Percentiles rank a stretch among this genome's conserved stretches.
These are phyloP conservation scores for Neoascochyta sp. DNA, from an alignment of 2,329 filamentous ascomycete species.

Conservation along the genomic window DNA sequence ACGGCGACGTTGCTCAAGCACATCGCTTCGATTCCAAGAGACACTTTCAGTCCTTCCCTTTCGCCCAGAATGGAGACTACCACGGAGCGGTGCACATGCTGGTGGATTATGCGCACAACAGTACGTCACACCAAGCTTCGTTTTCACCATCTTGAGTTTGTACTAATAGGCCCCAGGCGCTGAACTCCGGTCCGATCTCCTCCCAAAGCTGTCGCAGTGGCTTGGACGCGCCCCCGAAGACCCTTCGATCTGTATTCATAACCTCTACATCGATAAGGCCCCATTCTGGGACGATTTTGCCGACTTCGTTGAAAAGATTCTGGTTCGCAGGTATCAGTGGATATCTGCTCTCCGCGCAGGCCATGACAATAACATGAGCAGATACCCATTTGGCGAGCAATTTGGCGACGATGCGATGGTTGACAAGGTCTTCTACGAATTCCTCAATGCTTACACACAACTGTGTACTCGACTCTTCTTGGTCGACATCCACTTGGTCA, in stretches of 20 bases:
- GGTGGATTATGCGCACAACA: slow-evolving; percentile 21
- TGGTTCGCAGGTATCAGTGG: slow-evolving; percentile 25
- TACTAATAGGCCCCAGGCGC: slow-evolving; percentile 17
- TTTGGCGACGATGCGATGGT: slow-evolving; percentile 21
- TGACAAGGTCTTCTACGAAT: slow-evolving; percentile 23
- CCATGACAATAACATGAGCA: slow-evolving; percentile 17
- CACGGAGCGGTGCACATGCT: slow-evolving; percentile 20
- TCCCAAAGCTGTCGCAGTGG: slow-evolving; percentile 26
- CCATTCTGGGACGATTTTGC: slow-evolving; percentile 37
- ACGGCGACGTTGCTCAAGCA: no score
- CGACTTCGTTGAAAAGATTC: slow-evolving; percentile 23
- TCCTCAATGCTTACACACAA: slow-evolving; percentile 29
- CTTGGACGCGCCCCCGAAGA: slow-evolving; percentile 26
- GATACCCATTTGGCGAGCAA: slow-evolving; percentile 27
- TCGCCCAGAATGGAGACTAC: slow-evolving; percentile 14
- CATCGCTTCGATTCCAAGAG: slow-evolving; percentile 25
- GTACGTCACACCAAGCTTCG: slow-evolving; percentile 11
- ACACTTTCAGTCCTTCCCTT: slow-evolving; percentile 35
- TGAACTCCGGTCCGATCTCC: slow-evolving; percentile 19
- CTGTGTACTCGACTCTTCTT: slow-evolving; percentile 23
- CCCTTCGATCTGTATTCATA: slow-evolving; percentile 13
- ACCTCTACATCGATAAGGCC: slow-evolving; percentile 26
- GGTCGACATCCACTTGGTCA: slow-evolving; percentile 25
- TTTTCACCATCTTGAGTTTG: not conserved
- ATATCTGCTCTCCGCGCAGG: slow-evolving; percentile 7